Conservation (phyloP, 2,329 filamentous ascomycete species). For the Pseudogymnoascus sp. region DNA sequence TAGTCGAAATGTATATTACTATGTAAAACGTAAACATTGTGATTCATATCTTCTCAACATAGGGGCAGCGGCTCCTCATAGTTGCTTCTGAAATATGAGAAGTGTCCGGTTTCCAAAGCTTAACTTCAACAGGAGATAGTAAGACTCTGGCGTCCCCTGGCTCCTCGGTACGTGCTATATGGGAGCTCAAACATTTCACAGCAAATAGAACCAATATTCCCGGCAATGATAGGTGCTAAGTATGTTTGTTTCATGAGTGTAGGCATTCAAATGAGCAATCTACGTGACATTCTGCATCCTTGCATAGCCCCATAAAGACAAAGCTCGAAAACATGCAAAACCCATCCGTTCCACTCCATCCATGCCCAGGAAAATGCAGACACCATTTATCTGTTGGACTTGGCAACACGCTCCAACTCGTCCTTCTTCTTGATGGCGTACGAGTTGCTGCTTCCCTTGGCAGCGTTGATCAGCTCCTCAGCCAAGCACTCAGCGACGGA, state of each 20-base stretch:
- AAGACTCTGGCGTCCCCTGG: neutral
- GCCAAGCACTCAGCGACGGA: constrained; percentile 98
- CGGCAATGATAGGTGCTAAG: neutral
- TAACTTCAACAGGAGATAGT: neutral
- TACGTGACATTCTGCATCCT: constrained; percentile 29
- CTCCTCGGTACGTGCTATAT: neutral
- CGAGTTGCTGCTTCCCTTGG: constrained; percentile 99
- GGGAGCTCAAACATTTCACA: neutral
- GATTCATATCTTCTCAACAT: neutral
- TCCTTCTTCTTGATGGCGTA: constrained; percentile 99
- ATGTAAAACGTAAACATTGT: neutral
- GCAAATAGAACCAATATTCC: too few relatives aligned
- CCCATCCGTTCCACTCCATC: constrained; percentile 14
- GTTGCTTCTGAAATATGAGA: neutral
- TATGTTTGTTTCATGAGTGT: constrained; percentile 14
- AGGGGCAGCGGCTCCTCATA: neutral
- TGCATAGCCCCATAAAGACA: constrained; percentile 23
- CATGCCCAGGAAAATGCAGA: constrained; percentile 24
- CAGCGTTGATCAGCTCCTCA: constrained; percentile 99
- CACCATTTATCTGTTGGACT: constrained; percentile 94
- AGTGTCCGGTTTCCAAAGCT: neutral
- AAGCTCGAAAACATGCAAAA: constrained; percentile 22
- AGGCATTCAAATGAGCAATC: constrained; percentile 22
- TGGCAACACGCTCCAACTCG: constrained; percentile 99
- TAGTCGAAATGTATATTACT: neutral